phyloP scores from a whole-genome alignment of 768 basidiomycete species.

The Cantharellus anzutake region DNA sequence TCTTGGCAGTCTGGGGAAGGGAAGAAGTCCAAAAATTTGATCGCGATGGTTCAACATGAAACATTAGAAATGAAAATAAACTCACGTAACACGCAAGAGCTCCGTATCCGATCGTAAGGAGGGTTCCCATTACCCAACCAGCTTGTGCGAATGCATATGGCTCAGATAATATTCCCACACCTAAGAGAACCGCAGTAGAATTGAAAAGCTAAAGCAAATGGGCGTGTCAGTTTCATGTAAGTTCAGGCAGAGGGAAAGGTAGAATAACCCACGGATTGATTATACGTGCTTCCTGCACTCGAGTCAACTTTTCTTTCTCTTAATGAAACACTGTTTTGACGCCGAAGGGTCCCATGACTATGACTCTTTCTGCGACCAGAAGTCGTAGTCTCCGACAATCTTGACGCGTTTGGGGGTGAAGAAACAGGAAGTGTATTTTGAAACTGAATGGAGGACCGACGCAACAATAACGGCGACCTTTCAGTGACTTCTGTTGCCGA shows the following conservation, averaged over 20 bases:
- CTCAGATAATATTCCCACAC: constrained; percentile 77
- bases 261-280: background rate
- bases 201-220: constrained; percentile 51
- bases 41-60: too few relatives aligned
- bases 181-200: constrained; percentile 66
- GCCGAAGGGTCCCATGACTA: too few relatives aligned
- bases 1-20: constrained; percentile 44
- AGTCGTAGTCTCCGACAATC: too few relatives aligned
- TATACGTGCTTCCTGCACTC: background rate
- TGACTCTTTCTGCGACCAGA: too few relatives aligned
- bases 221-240: background rate
- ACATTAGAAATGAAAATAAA: constrained; percentile 8
- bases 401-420: too few relatives aligned
- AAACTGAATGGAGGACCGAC: background rate
- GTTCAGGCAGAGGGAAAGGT: background rate
- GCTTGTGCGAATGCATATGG: constrained; percentile 83
- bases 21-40: background rate
- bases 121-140: constrained; percentile 68
- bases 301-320: background rate
- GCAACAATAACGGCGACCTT: background rate
- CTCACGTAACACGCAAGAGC: constrained; percentile 76
- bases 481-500: background rate
- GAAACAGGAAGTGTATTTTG: background rate
- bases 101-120: constrained; percentile 58
- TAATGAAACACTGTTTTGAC: background rate